A percentile compares a stretch with the other conserved stretches of the same genome.
Evolutionary conservation across 345 rosid species (phyloP).

Genomic region (Boechera stricta): DNA sequence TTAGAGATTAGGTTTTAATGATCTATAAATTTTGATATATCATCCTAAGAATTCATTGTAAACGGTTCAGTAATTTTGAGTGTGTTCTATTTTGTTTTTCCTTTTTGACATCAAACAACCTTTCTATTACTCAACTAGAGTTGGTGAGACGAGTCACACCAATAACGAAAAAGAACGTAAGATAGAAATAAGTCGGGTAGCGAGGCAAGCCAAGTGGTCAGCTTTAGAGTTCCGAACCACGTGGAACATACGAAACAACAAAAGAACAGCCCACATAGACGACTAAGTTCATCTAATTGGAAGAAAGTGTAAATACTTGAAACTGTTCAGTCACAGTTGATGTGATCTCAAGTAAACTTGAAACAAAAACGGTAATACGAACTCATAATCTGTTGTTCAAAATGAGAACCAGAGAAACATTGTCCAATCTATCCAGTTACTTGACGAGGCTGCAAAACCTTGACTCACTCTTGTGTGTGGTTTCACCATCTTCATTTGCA

Average conservation of each 20-base stretch:
- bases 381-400: slow-evolving; percentile 22
- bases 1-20: not conserved
- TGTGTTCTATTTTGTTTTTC: not conserved
- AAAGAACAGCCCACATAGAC: too few species aligned
- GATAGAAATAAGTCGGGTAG: not conserved
- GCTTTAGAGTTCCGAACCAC: not conserved
- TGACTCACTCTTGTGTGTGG: slow-evolving; percentile 11
- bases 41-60: not conserved
- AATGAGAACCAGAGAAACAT: slow-evolving; percentile 13
- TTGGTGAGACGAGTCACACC: not conserved
- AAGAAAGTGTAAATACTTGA: slow-evolving; percentile 18
- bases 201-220: not conserved
- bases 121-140: not conserved
- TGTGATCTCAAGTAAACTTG: slow-evolving; percentile 1
- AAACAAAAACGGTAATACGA: slow-evolving; percentile 14
- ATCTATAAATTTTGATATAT: slow-evolving; percentile 19
- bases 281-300: too few species aligned
- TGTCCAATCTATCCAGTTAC: slow-evolving; percentile 23
- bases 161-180: not conserved
- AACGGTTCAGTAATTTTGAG: slow-evolving; percentile 10
- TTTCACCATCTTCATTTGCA: slow-evolving; percentile 31
- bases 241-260: too few species aligned
- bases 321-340: slow-evolving; percentile 14
- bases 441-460: slow-evolving; percentile 18
- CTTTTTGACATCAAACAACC: not conserved